Evolutionary conservation across 176 grass and related monocot genomes (phyloP).

Genomic region (Oryza glaberrima): DNA sequence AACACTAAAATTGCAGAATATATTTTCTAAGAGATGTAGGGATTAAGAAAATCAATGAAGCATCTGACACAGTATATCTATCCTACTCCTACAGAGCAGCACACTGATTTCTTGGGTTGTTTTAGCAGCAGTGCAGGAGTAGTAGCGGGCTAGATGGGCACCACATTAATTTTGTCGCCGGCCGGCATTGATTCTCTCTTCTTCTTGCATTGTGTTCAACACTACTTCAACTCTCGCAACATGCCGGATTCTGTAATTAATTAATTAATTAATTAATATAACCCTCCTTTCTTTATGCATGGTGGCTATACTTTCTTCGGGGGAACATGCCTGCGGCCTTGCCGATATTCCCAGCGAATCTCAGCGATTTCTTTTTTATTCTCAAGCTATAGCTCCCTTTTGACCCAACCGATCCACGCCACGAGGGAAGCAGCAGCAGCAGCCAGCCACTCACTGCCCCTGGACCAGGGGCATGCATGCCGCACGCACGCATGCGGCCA

Average conservation of each 20-base stretch:
- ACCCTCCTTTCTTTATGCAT: not conserved
- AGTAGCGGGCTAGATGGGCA: too few relatives aligned
- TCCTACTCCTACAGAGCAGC: too few relatives aligned
- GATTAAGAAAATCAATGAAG: too few relatives aligned
- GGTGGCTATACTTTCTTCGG: not conserved
- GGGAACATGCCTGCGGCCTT: not conserved
- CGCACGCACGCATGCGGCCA: too few relatives aligned
- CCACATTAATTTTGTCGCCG: not conserved
- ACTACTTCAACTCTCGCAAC: not conserved
- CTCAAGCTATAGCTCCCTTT: not conserved
- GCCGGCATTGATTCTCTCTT: conserved; percentile 7
- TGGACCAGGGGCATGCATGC: too few relatives aligned
- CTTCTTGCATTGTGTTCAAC: not conserved
- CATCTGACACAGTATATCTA: too few relatives aligned
- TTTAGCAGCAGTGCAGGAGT: too few relatives aligned
- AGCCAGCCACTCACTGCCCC: too few relatives aligned
- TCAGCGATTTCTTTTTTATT: not conserved
- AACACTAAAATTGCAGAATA: too few relatives aligned
- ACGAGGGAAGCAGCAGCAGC: not conserved
- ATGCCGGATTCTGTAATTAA: not conserved
- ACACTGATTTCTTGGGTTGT: too few relatives aligned
- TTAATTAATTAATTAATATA: not conserved
- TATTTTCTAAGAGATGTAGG: too few relatives aligned
- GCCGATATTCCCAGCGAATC: conserved; percentile 1
- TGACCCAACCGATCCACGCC: not conserved